phyloP scores from a whole-genome alignment of 768 basidiomycete genomes.

The Lactarius trivialis region DNA sequence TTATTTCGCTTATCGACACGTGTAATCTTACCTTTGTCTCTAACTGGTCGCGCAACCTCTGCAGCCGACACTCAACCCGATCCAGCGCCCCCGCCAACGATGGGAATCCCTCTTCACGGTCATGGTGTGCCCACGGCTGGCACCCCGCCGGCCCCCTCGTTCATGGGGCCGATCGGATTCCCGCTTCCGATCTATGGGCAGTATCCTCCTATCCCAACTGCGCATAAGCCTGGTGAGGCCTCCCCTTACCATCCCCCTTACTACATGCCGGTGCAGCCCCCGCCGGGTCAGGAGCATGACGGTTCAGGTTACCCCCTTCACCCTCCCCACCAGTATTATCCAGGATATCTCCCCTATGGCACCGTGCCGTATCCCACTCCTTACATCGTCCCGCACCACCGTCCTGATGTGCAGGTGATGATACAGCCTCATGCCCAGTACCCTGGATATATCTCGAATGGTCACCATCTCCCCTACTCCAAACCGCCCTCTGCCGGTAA shows the following conservation, averaged over 20 bases:
- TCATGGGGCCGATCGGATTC: constrained; percentile 47
- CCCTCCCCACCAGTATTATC: constrained; percentile 37
- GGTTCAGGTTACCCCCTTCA: constrained; percentile 30
- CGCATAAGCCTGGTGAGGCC: constrained; percentile 46
- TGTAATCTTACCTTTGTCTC: constrained; percentile 21
- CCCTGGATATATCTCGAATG: constrained; percentile 32
- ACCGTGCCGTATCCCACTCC: constrained; percentile 41
- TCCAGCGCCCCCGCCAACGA: constrained; percentile 32
- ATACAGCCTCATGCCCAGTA: constrained; percentile 22
- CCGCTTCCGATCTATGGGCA: constrained; percentile 51
- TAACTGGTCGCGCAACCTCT: constrained; percentile 49
- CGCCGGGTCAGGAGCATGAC: constrained; percentile 34
- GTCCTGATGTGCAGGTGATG: constrained; percentile 26
- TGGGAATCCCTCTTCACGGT: constrained; percentile 29
- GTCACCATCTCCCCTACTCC: constrained; percentile 34
- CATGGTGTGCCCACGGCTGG: constrained; percentile 28
- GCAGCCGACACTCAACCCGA: constrained; percentile 40
- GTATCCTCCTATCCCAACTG: constrained; percentile 39
- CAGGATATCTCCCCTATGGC: constrained; percentile 42
- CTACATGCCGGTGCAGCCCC: constrained; percentile 37
- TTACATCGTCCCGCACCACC: constrained; percentile 39
- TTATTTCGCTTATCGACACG: constrained; percentile 20
- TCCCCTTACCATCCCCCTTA: constrained; percentile 50
- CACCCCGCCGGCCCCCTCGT: constrained; percentile 44
- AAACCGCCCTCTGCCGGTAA: constrained; percentile 36